These are phyloP conservation scores for Saxophila tyrrhenica DNA, from an alignment of 495 filamentous ascomycete species.

Conservation along the genomic window DNA sequence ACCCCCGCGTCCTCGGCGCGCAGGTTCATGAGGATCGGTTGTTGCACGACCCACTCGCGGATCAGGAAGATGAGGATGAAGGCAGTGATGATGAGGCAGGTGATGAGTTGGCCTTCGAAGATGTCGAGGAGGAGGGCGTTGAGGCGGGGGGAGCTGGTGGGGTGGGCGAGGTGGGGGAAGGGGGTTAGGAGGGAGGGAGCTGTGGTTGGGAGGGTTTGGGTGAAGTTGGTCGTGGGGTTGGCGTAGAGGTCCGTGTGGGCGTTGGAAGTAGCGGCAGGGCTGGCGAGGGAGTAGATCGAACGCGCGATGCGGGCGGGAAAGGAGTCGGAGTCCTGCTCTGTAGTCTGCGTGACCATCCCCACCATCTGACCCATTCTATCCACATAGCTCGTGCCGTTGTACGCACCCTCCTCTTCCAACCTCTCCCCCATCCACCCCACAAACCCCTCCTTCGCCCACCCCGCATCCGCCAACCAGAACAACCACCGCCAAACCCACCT, in stretches of 20 bases:
- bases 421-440: neutral
- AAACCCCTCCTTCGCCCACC: constrained; percentile 43
- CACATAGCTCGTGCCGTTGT: neutral
- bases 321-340: neutral
- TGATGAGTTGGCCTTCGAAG: constrained; percentile 87
- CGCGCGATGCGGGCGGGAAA: too few species aligned
- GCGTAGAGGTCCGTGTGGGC: neutral
- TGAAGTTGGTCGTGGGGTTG: constrained; percentile 2
- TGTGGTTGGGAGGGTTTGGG: neutral
- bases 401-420: neutral
- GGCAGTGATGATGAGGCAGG: constrained; percentile 72
- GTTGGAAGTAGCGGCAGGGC: neutral
- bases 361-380: neutral
- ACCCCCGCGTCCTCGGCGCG: constrained; percentile 22
- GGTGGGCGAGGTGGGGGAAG: constrained; percentile 54
- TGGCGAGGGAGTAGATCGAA: too few species aligned
- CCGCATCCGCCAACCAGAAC: constrained; percentile 93
- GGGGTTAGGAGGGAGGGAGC: constrained; percentile 52
- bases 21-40: constrained; percentile 68
- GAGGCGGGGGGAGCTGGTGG: constrained; percentile 60
- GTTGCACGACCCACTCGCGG: constrained; percentile 94
- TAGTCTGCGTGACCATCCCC: neutral
- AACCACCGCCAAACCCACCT: constrained; percentile 79
- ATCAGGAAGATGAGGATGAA: constrained; percentile 96
- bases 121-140: constrained; percentile 75